These are phyloP conservation scores for Cystoisospora suis DNA, from an alignment of 169 alveolate species.

Conservation along the genomic window DNA sequence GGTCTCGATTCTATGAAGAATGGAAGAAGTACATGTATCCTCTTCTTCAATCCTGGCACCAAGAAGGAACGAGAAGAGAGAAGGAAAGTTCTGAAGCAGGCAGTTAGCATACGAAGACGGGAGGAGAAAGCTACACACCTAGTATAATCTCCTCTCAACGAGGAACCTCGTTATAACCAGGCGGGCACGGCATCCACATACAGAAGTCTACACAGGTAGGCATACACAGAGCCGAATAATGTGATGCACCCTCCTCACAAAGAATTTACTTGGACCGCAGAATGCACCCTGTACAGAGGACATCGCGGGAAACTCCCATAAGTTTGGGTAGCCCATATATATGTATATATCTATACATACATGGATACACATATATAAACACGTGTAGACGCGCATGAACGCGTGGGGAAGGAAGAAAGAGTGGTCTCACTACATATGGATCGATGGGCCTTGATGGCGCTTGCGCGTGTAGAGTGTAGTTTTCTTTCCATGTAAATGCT, in stretches of 20 bases:
- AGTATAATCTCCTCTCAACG: neutral
- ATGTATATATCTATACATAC: neutral
- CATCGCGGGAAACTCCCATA: too few species aligned
- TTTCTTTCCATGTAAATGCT: too few species aligned
- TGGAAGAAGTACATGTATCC: too few species aligned
- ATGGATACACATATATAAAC: neutral
- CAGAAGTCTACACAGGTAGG: neutral
- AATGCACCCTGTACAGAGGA: too few species aligned
- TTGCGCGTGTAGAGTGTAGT: too few species aligned
- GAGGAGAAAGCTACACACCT: neutral
- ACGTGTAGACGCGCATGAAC: neutral
- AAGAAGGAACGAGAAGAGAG: neutral
- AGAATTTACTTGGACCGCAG: too few species aligned
- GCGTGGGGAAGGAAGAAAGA: neutral
- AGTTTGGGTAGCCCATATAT: neutral
- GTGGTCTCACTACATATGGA: too few species aligned
- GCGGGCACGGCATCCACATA: neutral
- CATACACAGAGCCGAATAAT: neutral
- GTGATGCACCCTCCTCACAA: too few species aligned
- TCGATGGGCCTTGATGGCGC: neutral
- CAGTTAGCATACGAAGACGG: neutral
- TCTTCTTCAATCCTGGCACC: too few species aligned
- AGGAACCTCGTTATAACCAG: neutral
- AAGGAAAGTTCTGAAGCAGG: neutral
- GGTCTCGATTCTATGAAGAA: too few species aligned